These are phyloP conservation scores for Aspergillus baeticus DNA, from an alignment of 495 filamentous ascomycete genomes.

Conservation along the genomic window DNA sequence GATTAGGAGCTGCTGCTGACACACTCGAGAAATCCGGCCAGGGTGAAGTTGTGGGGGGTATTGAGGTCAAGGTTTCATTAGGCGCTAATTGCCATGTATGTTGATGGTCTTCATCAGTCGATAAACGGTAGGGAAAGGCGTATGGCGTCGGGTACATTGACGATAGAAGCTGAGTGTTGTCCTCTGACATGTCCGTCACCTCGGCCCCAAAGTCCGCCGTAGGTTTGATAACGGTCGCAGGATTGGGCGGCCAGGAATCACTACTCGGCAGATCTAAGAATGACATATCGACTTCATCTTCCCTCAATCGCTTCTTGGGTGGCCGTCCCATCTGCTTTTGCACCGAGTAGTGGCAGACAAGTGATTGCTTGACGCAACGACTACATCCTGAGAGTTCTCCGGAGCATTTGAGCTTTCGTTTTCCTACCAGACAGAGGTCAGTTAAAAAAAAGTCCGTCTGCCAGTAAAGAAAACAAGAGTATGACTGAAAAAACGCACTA, in stretches of 20 bases:
- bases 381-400: conserved; percentile 41
- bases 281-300: conserved; percentile 29
- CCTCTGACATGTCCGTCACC: conserved; percentile 12
- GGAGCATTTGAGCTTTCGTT: conserved; percentile 50
- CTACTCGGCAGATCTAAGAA: conserved; percentile 14
- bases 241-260: conserved; percentile 29
- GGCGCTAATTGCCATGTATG: conserved; percentile 29
- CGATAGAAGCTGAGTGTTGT: conserved; percentile 27
- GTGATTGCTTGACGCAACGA: conserved; percentile 42
- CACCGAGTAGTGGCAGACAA: conserved; percentile 44
- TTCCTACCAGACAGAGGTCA: conserved; percentile 27
- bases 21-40: conserved; percentile 48
- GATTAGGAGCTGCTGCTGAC: conserved; percentile 36
- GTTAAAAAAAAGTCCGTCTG: too few relatives aligned
- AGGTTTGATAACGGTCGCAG: conserved; percentile 19
- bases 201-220: conserved; percentile 14
- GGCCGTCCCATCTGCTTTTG: conserved; percentile 51
- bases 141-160: conserved; percentile 26
- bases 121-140: conserved; percentile 20
- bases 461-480: too few relatives aligned
- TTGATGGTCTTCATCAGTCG: conserved; percentile 28
- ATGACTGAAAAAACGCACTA: conserved; percentile 38
- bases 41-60: conserved; percentile 33
- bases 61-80: conserved; percentile 24
- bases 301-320: conserved; percentile 40